Conservation (phyloP, 352 stramenopile species). For the Thalassiosira delicatula region DNA sequence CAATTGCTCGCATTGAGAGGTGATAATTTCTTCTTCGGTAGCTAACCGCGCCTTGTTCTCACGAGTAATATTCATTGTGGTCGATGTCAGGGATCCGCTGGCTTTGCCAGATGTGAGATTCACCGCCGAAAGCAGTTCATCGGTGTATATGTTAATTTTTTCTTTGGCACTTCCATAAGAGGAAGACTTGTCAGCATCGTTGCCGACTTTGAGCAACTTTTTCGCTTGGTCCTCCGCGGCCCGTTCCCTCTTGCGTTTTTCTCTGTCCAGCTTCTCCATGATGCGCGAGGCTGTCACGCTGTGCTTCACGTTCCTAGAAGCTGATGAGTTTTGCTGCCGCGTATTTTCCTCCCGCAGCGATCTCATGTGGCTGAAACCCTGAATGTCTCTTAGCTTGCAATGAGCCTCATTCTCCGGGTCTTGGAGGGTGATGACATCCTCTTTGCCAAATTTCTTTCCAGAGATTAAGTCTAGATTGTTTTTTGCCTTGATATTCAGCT, state of each 20-base stretch:
- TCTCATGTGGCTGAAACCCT: slow-evolving; percentile 96
- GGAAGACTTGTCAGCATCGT: slow-evolving; percentile 24
- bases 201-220: slow-evolving; percentile 56
- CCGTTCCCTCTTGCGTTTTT: slow-evolving; percentile 66
- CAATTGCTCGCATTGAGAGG: slow-evolving; percentile 88
- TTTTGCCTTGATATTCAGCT: slow-evolving; percentile 98
- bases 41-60: slow-evolving; percentile 75
- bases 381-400: slow-evolving; percentile 91
- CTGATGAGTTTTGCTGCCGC: slow-evolving; percentile 59
- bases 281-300: slow-evolving; percentile 78
- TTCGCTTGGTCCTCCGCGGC: slow-evolving; percentile 64
- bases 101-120: slow-evolving; percentile 89
- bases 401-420: slow-evolving; percentile 89
- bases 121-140: slow-evolving; percentile 76
- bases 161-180: slow-evolving; percentile 35
- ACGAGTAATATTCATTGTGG: slow-evolving; percentile 82
- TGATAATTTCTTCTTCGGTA: slow-evolving; percentile 85
- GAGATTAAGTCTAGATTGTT: slow-evolving; percentile 96
- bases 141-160: slow-evolving; percentile 72
- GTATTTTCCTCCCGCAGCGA: slow-evolving; percentile 84
- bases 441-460: slow-evolving; percentile 85
- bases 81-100: slow-evolving; percentile 95
- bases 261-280: slow-evolving; percentile 81
- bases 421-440: slow-evolving; percentile 94
- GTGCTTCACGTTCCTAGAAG: slow-evolving; percentile 64